phyloP scores from a whole-genome alignment of 2,329 filamentous ascomycete genomes.

The Trichoderma aggressivum region DNA sequence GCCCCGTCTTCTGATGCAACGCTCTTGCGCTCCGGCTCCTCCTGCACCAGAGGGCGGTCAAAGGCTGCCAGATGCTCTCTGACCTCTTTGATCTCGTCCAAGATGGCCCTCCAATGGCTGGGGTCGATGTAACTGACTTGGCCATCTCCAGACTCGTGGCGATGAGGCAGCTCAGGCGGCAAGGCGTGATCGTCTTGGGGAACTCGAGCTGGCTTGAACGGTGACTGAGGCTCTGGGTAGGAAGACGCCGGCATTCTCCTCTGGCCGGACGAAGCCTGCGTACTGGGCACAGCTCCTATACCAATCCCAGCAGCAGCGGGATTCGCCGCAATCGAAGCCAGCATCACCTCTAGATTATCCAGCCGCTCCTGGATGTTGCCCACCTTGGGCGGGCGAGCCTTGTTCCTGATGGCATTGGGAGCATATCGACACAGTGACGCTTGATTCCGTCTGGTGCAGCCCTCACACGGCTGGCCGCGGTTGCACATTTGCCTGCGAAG shows the following conservation, averaged over 20 bases:
- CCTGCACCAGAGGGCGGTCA: neutral
- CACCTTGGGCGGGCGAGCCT: neutral
- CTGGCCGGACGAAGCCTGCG: neutral
- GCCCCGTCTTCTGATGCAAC: neutral
- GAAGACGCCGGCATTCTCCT: neutral
- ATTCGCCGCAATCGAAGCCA: neutral
- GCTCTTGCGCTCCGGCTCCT: neutral
- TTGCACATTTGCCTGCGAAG: conserved; percentile 3
- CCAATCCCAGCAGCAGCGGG: neutral
- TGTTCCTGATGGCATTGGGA: neutral
- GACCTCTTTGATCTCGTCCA: conserved; percentile 10
- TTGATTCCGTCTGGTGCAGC: neutral
- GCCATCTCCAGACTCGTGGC: neutral
- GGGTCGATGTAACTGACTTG: conserved; percentile 1
- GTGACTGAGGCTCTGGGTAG: neutral
- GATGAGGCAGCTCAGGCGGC: conserved; percentile 2
- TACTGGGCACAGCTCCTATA: neutral
- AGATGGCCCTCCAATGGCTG: neutral
- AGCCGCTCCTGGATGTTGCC: conserved; percentile 1
- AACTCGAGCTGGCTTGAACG: neutral
- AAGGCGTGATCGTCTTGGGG: neutral
- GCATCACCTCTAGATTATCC: neutral
- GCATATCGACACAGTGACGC: conserved; percentile 3
- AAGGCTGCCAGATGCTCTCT: neutral
- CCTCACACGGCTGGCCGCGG: conserved; percentile 7